Evolutionary conservation across 2,329 filamentous ascomycete genomes (phyloP).

Genomic region (Xylariaceae sp.): DNA sequence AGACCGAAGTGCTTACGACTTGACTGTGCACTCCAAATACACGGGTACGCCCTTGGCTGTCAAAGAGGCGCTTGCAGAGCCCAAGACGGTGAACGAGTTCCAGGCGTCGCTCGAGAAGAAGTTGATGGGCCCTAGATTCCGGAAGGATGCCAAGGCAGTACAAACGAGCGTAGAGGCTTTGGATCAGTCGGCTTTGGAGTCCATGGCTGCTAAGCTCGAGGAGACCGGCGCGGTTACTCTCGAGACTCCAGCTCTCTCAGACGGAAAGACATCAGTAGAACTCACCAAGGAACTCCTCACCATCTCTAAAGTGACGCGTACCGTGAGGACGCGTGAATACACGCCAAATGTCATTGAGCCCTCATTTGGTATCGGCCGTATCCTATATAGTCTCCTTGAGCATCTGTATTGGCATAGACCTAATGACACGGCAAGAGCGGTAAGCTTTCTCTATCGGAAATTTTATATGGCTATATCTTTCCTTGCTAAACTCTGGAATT

Average conservation of each 20-base stretch:
- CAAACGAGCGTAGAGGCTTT: slow-evolving; percentile 60
- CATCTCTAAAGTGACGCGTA: slow-evolving; percentile 78
- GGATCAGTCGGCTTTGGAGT: slow-evolving; percentile 70
- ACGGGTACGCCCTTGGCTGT: slow-evolving; percentile 84
- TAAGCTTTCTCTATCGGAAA: slow-evolving; percentile 46
- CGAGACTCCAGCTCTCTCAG: slow-evolving; percentile 59
- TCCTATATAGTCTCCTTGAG: slow-evolving; percentile 77
- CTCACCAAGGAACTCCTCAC: slow-evolving; percentile 73
- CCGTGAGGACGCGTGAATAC: slow-evolving; percentile 83
- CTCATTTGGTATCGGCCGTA: slow-evolving; percentile 94
- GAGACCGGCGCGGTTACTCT: slow-evolving; percentile 72
- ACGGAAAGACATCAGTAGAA: slow-evolving; percentile 64
- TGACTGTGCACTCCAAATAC: slow-evolving; percentile 88
- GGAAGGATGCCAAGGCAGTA: slow-evolving; percentile 80
- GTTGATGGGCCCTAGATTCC: slow-evolving; percentile 91
- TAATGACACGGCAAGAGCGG: slow-evolving; percentile 78
- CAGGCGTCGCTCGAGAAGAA: slow-evolving; percentile 87
- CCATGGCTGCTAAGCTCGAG: slow-evolving; percentile 67
- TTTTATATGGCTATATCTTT: slow-evolving; percentile 6
- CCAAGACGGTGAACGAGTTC: slow-evolving; percentile 79
- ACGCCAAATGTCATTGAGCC: slow-evolving; percentile 96
- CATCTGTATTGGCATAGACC: slow-evolving; percentile 83
- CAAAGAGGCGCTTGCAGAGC: slow-evolving; percentile 73
- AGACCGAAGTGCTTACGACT: slow-evolving; percentile 89
- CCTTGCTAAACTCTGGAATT: slow-evolving; percentile 1